Conservation (phyloP, 1,139 yeast genomes). For the Scheffersomyces quercinus region DNA sequence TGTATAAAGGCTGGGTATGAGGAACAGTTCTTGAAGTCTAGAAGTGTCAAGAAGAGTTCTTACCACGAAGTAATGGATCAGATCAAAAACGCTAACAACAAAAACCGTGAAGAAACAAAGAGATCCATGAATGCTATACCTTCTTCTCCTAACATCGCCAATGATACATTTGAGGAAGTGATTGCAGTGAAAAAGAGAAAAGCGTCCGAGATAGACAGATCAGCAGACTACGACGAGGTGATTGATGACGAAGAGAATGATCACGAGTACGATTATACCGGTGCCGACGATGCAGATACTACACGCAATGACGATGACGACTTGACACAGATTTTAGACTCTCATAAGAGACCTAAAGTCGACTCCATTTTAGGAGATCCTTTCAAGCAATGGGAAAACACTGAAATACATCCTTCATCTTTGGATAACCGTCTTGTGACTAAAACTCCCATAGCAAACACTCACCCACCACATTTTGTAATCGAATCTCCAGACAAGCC, state of each 20-base stretch:
- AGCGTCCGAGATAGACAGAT: slow-evolving; percentile 5
- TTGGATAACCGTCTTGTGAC: background rate
- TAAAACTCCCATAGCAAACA: slow-evolving; percentile 13
- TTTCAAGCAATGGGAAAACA: slow-evolving; percentile 9
- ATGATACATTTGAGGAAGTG: slow-evolving; percentile 6
- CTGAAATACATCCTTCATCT: slow-evolving; percentile 1
- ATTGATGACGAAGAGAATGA: slow-evolving; percentile 5
- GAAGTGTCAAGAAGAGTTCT: slow-evolving; percentile 47
- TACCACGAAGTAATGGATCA: slow-evolving; percentile 51
- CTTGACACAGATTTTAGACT: slow-evolving; percentile 8
- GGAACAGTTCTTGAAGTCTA: slow-evolving; percentile 72
- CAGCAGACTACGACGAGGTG: slow-evolving; percentile 8
- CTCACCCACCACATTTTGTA: slow-evolving; percentile 28
- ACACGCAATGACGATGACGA: slow-evolving; percentile 7
- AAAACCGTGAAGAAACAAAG: slow-evolving; percentile 12
- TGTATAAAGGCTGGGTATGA: slow-evolving; percentile 82
- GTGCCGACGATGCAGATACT: slow-evolving; percentile 7
- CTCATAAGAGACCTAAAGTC: slow-evolving; percentile 18
- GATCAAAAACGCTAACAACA: slow-evolving; percentile 19
- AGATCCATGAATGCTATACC: slow-evolving; percentile 30
- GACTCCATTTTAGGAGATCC: slow-evolving; percentile 12
- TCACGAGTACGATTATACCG: slow-evolving; percentile 4
- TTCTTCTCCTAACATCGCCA: slow-evolving; percentile 32
- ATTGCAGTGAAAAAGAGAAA: slow-evolving; percentile 4
- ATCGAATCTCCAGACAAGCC: slow-evolving; percentile 44